These are phyloP conservation scores for Zostera marina DNA, from an alignment of 116 monocot species.

Conservation along the genomic window DNA sequence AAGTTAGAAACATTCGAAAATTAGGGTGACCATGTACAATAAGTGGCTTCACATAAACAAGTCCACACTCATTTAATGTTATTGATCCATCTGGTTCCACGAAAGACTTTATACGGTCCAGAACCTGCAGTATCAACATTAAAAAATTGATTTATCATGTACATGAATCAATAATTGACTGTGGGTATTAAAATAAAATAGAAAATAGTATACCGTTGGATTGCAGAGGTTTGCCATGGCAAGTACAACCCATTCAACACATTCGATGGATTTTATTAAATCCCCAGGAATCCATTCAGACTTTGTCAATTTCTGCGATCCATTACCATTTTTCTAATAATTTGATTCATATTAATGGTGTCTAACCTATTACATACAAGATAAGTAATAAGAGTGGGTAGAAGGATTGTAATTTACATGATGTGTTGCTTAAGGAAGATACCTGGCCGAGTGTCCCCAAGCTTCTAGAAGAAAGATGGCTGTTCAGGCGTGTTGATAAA, in stretches of 20 bases:
- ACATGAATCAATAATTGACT: not conserved
- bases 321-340: conserved; percentile 27
- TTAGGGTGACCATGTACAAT: conserved; percentile 49
- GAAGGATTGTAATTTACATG: not conserved
- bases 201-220: conserved; percentile 32
- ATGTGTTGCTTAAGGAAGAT: not conserved
- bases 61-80: conserved; percentile 80
- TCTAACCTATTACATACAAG: too few relatives aligned
- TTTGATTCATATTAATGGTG: too few relatives aligned
- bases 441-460: conserved; percentile 43
- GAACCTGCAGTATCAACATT: conserved; percentile 37
- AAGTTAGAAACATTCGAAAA: conserved; percentile 87
- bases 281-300: conserved; percentile 87
- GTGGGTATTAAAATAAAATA: not conserved
- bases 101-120: conserved; percentile 93
- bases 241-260: conserved; percentile 85
- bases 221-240: conserved; percentile 98
- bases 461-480: conserved; percentile 28
- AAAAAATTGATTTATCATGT: conserved; percentile 3
- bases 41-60: conserved; percentile 70
- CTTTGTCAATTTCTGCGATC: conserved; percentile 25
- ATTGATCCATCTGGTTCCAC: conserved; percentile 63
- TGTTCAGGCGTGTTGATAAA: conserved; percentile 40
- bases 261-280: conserved; percentile 73
- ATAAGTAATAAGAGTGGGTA: not conserved